Evolutionary conservation across 805 yeast species (phyloP).

Genomic region (Tetrapisispora iriomotensis): DNA sequence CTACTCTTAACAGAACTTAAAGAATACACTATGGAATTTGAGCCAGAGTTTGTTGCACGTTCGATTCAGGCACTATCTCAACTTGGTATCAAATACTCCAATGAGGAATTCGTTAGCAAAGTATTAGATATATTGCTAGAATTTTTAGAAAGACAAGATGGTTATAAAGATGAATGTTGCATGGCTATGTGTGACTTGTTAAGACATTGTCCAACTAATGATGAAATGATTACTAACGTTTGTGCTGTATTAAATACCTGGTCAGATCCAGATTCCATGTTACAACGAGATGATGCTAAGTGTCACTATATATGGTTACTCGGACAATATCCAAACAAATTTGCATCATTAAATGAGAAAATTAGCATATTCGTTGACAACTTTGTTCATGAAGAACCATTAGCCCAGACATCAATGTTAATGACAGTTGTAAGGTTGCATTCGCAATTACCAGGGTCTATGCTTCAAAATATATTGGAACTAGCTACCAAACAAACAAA

Average conservation of each 20-base stretch:
- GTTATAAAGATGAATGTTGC: conserved; percentile 51
- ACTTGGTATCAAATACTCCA: conserved; percentile 50
- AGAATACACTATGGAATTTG: conserved; percentile 80
- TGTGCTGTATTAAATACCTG: conserved; percentile 31
- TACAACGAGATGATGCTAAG: conserved; percentile 38
- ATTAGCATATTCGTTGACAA: conserved; percentile 38
- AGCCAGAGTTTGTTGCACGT: conserved; percentile 60
- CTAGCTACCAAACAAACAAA: conserved; percentile 55
- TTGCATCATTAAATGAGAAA: conserved; percentile 41
- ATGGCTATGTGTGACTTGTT: conserved; percentile 54
- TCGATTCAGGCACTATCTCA: conserved; percentile 63
- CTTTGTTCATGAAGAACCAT: conserved; percentile 50
- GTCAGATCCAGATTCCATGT: conserved; percentile 36
- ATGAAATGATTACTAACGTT: conserved; percentile 15
- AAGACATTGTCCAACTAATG: conserved; percentile 49
- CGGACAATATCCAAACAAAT: conserved; percentile 60
- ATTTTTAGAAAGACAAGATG: conserved; percentile 51
- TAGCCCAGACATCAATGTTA: conserved; percentile 49
- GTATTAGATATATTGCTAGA: conserved; percentile 53
- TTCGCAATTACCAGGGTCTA: conserved; percentile 33
- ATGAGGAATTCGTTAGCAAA: conserved; percentile 38
- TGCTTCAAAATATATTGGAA: conserved; percentile 51
- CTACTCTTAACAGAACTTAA: conserved; percentile 58
- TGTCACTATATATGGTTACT: conserved; percentile 55
- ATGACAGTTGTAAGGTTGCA: conserved; percentile 53